phyloP scores from a whole-genome alignment of 345 rosid genomes.

The Fremontodendron californicum region DNA sequence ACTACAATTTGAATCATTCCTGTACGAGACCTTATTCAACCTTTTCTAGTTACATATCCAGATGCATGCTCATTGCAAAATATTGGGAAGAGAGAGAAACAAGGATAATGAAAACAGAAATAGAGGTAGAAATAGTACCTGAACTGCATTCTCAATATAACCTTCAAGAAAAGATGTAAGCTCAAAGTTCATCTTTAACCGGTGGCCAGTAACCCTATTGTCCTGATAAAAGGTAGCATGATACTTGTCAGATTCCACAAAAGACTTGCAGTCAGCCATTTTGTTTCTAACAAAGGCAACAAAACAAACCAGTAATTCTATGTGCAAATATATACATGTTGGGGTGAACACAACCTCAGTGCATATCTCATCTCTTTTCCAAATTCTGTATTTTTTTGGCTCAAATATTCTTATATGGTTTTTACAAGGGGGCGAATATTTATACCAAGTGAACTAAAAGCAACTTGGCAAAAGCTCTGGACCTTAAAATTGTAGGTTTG shows the following conservation, averaged over 20 bases:
- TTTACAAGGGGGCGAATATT: background rate
- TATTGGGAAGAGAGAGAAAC: too few relatives aligned
- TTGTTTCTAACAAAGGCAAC: background rate
- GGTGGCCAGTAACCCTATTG: slow-evolving; percentile 91
- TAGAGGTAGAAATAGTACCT: slow-evolving; percentile 42
- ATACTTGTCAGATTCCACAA: slow-evolving; percentile 13
- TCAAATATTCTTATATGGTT: background rate
- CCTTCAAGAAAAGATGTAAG: slow-evolving; percentile 87
- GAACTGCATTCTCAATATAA: slow-evolving; percentile 67
- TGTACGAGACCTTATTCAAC: background rate
- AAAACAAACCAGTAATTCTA: background rate
- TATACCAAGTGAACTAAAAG: background rate
- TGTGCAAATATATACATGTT: background rate
- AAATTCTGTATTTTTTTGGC: background rate
- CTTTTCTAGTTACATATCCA: background rate
- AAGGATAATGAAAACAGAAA: too few relatives aligned
- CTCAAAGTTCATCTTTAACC: slow-evolving; percentile 83
- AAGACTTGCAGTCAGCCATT: background rate
- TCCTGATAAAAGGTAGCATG: slow-evolving; percentile 42
- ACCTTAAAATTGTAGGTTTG: slow-evolving; percentile 94
- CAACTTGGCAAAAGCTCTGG: background rate
- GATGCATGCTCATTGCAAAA: background rate
- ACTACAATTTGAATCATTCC: background rate
- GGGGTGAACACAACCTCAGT: background rate
- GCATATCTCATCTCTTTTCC: background rate